Evolutionary conservation across 495 filamentous ascomycete species (phyloP).

Genomic region (Sordaria brevicollis): DNA sequence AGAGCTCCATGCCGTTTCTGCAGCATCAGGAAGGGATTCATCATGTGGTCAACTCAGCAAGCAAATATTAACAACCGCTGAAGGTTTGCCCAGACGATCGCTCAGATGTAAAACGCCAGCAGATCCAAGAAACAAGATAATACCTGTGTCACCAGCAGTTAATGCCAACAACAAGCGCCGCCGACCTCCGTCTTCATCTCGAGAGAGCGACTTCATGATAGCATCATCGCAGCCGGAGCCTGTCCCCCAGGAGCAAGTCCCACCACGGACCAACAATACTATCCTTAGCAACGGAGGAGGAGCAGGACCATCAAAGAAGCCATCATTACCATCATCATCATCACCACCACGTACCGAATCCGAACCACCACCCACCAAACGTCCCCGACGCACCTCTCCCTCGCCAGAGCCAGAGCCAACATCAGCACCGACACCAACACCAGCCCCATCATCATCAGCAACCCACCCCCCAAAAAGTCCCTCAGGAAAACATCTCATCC

Average conservation of each 20-base stretch:
- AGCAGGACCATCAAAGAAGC: not conserved
- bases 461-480: not conserved
- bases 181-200: not conserved
- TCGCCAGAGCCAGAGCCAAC: not conserved
- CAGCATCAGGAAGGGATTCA: not conserved
- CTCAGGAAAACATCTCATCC: constrained; percentile 4
- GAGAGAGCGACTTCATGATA: not conserved
- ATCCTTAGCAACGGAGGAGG: not conserved
- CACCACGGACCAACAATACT: not conserved
- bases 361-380: constrained; percentile 24
- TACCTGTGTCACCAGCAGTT: constrained; percentile 8
- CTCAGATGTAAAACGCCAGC: not conserved
- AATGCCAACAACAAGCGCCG: not conserved
- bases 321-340: not conserved
- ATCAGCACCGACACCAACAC: not conserved
- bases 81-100: not conserved
- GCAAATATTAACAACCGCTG: not conserved
- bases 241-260: not conserved
- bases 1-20: not conserved
- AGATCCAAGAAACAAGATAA: not conserved
- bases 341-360: constrained; percentile 22
- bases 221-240: not conserved
- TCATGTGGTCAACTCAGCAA: not conserved
- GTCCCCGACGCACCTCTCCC: constrained; percentile 4
- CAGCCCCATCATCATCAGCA: constrained; percentile 1